Conservation (phyloP, 2,329 filamentous ascomycete genomes). For the Claviceps africana region DNA sequence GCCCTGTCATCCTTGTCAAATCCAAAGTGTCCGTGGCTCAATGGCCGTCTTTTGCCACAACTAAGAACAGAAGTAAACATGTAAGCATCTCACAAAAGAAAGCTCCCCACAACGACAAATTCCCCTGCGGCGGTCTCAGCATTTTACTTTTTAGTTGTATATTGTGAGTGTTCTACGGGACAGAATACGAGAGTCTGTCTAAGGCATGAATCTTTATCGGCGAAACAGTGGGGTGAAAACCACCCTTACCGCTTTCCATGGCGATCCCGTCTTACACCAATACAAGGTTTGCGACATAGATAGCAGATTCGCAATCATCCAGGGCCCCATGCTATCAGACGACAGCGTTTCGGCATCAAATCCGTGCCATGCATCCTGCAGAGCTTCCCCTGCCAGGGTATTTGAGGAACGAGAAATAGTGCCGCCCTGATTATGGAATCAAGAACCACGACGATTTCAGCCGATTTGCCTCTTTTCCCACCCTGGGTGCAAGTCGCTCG, state of each 20-base stretch:
- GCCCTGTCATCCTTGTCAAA: too few species aligned
- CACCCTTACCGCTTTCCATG: background rate
- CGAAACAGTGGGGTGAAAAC: background rate
- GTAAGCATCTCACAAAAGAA: background rate
- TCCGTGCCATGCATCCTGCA: constrained; percentile 1
- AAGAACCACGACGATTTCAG: background rate
- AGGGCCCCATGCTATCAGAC: background rate
- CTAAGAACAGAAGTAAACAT: too few species aligned
- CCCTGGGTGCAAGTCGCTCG: background rate
- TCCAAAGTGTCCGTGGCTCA: too few species aligned
- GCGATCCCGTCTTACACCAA: background rate
- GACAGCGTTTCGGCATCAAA: background rate
- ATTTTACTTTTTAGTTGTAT: background rate
- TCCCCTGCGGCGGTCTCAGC: background rate
- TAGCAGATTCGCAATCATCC: background rate
- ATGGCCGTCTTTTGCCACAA: too few species aligned
- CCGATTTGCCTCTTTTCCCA: background rate
- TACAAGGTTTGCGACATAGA: background rate
- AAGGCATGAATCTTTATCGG: background rate
- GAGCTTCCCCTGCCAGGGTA: background rate
- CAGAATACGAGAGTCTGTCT: background rate
- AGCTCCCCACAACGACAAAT: background rate
- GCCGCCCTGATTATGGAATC: background rate
- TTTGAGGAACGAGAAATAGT: background rate
- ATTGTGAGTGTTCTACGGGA: constrained; percentile 2